Evolutionary conservation across 331 rosid species (phyloP).

Genomic region (Stylosanthes scabra): DNA sequence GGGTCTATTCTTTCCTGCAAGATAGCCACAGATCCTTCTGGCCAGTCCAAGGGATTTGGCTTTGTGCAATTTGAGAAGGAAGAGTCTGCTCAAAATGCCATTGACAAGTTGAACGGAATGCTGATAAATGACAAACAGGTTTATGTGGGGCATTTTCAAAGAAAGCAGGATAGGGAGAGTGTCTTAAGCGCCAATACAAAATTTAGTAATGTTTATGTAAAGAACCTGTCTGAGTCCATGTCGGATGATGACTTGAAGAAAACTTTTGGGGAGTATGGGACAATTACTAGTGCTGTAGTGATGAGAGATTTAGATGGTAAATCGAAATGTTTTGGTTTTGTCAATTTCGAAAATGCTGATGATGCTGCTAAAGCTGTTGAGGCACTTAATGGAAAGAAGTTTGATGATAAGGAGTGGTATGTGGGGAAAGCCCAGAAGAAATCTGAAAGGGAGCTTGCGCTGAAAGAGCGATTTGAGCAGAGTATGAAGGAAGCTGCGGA

Average conservation of each 20-base stretch:
- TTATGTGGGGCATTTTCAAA: conserved; percentile 79
- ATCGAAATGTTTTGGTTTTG: conserved; percentile 85
- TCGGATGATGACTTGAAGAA: conserved; percentile 69
- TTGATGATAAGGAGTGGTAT: conserved; percentile 86
- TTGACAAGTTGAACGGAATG: conserved; percentile 85
- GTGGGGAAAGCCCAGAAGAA: conserved; percentile 85
- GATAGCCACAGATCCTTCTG: conserved; percentile 72
- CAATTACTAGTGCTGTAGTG: conserved; percentile 84
- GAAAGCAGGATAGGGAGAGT: conserved; percentile 79
- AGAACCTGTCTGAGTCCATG: conserved; percentile 65
- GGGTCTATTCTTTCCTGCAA: conserved; percentile 88
- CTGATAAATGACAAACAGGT: conserved; percentile 84
- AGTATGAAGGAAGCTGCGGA: conserved; percentile 71
- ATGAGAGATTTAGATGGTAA: conserved; percentile 77
- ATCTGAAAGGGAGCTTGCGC: conserved; percentile 56
- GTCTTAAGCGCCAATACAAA: conserved; percentile 47
- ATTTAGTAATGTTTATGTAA: conserved; percentile 77
- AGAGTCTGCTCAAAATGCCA: conserved; percentile 78
- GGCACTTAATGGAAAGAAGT: conserved; percentile 67
- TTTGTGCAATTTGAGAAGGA: conserved; percentile 85
- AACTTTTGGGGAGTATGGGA: conserved; percentile 70
- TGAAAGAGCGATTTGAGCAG: conserved; percentile 76
- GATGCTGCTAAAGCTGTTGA: conserved; percentile 88
- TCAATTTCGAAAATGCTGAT: conserved; percentile 76
- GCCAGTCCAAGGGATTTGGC: conserved; percentile 90